Evolutionary conservation across 169 alveolate genomes (phyloP).

Genomic region (Eimeria falciformis): DNA sequence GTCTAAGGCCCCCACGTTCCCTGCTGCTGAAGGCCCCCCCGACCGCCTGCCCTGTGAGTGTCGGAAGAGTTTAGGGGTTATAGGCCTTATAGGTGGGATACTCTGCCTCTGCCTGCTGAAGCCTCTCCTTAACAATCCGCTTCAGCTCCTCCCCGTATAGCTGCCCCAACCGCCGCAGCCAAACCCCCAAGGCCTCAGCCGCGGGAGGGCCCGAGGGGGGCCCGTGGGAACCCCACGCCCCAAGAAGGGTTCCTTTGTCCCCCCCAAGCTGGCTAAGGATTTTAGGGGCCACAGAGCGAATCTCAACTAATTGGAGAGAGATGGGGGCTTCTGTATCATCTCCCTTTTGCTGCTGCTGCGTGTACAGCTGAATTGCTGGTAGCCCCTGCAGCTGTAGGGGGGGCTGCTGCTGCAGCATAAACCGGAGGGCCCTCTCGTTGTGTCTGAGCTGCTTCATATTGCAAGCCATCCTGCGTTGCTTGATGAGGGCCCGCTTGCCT

Average conservation of each 20-base stretch:
- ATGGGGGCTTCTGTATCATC: background rate
- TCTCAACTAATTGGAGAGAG: slow-evolving; percentile 18
- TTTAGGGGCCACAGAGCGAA: slow-evolving; percentile 28
- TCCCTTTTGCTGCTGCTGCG: slow-evolving; percentile 1
- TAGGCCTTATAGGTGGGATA: slow-evolving; percentile 42
- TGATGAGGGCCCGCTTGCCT: slow-evolving; percentile 64
- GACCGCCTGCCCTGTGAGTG: no score
- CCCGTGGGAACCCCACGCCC: slow-evolving; percentile 52
- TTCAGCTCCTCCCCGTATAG: slow-evolving; percentile 41
- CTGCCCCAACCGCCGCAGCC: slow-evolving; percentile 63
- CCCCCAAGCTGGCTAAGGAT: slow-evolving; percentile 27
- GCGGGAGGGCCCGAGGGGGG: slow-evolving; percentile 27
- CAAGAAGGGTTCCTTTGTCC: slow-evolving; percentile 25
- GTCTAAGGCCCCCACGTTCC: no score
- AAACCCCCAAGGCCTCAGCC: slow-evolving; percentile 30
- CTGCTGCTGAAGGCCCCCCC: background rate
- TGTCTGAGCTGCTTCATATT: slow-evolving; percentile 74
- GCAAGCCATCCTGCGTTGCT: slow-evolving; percentile 72
- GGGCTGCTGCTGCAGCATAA: slow-evolving; percentile 70
- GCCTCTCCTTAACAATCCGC: slow-evolving; percentile 35
- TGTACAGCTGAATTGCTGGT: slow-evolving; percentile 73
- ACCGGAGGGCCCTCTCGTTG: slow-evolving; percentile 69
- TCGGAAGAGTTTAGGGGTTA: slow-evolving; percentile 24
- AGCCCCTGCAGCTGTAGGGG: slow-evolving; percentile 52
- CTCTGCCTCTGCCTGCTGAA: slow-evolving; percentile 65